These are phyloP conservation scores for Tolypocladium tundrense DNA, from an alignment of 2,329 filamentous ascomycete genomes.

Conservation along the genomic window DNA sequence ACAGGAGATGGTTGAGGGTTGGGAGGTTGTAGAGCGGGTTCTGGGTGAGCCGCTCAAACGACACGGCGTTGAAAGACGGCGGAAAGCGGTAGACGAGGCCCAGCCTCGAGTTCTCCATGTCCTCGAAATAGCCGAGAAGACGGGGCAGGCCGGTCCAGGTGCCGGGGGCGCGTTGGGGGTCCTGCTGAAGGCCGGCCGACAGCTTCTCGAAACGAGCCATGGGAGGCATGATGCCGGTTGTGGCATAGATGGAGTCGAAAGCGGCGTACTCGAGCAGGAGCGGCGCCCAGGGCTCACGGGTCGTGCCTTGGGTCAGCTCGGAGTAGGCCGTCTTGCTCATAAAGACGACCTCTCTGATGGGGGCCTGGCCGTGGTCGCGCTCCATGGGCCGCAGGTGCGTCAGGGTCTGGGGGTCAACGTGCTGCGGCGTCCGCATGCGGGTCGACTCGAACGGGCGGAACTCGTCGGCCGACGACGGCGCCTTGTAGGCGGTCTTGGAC, in stretches of 20 bases:
- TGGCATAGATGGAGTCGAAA: conserved; percentile 52
- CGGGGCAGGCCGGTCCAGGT: conserved; percentile 54
- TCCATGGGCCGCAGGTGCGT: conserved; percentile 36
- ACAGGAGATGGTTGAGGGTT: conserved; percentile 44
- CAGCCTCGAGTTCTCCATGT: conserved; percentile 57
- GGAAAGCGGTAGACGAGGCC: conserved; percentile 70
- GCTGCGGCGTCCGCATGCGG: conserved; percentile 50
- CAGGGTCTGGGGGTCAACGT: conserved; percentile 45
- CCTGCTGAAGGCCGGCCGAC: conserved; percentile 45
- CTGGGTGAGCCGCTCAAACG: conserved; percentile 39
- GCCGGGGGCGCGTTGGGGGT: conserved; percentile 37
- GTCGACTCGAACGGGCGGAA: conserved; percentile 46
- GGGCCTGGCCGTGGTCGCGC: conserved; percentile 17
- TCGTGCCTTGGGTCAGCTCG: conserved; percentile 32
- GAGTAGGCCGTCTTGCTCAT: conserved; percentile 41
- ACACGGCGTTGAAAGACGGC: conserved; percentile 48
- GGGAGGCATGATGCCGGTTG: conserved; percentile 52
- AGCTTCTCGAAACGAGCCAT: conserved; percentile 57
- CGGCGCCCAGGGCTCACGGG: conserved; percentile 37
- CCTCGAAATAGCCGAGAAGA: conserved; percentile 63
- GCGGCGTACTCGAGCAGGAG: conserved; percentile 63
- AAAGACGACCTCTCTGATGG: conserved; percentile 34
- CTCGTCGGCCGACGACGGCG: conserved; percentile 30
- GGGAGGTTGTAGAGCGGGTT: conserved; percentile 40
- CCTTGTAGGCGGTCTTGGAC: conserved; percentile 23